phyloP scores from a whole-genome alignment of 768 basidiomycete genomes.

The Leccinum obscurum region DNA sequence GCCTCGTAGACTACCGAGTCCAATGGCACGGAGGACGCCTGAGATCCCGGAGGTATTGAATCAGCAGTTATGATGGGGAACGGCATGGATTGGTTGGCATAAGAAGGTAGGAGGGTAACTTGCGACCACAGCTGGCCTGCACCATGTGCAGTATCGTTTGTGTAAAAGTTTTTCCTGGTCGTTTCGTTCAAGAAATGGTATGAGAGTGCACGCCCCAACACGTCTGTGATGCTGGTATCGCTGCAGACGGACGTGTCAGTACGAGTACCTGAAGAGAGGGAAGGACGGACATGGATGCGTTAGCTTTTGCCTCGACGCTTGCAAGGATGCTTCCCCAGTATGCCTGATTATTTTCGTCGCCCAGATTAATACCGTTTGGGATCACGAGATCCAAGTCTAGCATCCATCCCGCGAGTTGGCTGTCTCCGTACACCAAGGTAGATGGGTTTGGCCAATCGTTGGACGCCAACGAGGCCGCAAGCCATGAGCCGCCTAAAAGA shows the following conservation, averaged over 20 bases:
- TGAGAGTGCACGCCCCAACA: constrained; percentile 63
- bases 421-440: constrained; percentile 62
- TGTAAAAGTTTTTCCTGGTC: constrained; percentile 55
- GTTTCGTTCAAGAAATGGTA: constrained; percentile 78
- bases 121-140: constrained; percentile 72
- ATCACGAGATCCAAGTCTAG: constrained; percentile 56
- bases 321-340: constrained; percentile 56
- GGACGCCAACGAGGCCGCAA: constrained; percentile 59
- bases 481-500: constrained; percentile 61
- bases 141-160: constrained; percentile 60
- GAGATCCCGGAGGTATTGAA: constrained; percentile 48
- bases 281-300: constrained; percentile 48
- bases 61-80: constrained; percentile 68
- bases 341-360: constrained; percentile 46
- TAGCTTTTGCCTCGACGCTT: constrained; percentile 57
- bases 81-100: constrained; percentile 50
- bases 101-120: constrained; percentile 51
- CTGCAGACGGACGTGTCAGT: constrained; percentile 31
- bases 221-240: constrained; percentile 64
- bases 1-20: constrained; percentile 61
- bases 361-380: constrained; percentile 50
- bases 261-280: background rate
- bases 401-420: constrained; percentile 51
- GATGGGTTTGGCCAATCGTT: constrained; percentile 62
- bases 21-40: constrained; percentile 39